Base-by-base conservation (phyloP, 176 grass and related monocot genomes). In the Luzula sylvatica region DNA sequence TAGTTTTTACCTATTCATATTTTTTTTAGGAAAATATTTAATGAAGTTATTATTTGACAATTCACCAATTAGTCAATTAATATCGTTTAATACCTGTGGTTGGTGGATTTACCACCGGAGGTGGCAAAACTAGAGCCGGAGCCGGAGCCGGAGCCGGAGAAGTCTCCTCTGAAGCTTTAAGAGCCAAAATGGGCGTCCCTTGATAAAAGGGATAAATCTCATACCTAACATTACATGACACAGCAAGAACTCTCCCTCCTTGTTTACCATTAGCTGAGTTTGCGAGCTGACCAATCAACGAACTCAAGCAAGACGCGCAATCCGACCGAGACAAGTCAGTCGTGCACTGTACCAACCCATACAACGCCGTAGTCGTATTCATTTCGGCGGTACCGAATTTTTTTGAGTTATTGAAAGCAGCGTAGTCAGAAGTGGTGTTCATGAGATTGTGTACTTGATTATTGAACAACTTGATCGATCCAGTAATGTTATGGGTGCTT, bases 291-390 rank as follows among this genome's bases (percentile, higher is more conserved):
- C 15, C 4, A 16, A 17, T 61, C 6, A 62, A 43, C 16, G 15
- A n/a, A 25, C 67, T 22, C 4, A 79, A 63, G 58, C 82, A 86
- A 1, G 22, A 21, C 1, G 17, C 4, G 66, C 82, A 86, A 26
- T 58, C 20, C 1, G 2, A 2, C 3, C 22, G 29, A 0, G 26
- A 22, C 41, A 86, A 1, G 15, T 66, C 60, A 12, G n/a, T n/a
- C n/a, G n/a, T n/a, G n/a, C n/a, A n/a, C n/a, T n/a, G n/a, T n/a
- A n/a, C n/a, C n/a, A n/a, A n/a, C n/a, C n/a, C n/a, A n/a, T n/a
- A n/a, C n/a, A n/a, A n/a, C n/a, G n/a, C n/a, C n/a, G n/a, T n/a
- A 20, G n/a, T 74, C 20, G 49, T 5, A 18, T 54, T 53, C 70
- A 71, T 50, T 27, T 41, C 25, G 0, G 53, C 23, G 0, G 74